These are phyloP conservation scores for Monilinia vaccinii-corymbosi DNA, from an alignment of 2,329 filamentous ascomycete species.

Conservation along the genomic window DNA sequence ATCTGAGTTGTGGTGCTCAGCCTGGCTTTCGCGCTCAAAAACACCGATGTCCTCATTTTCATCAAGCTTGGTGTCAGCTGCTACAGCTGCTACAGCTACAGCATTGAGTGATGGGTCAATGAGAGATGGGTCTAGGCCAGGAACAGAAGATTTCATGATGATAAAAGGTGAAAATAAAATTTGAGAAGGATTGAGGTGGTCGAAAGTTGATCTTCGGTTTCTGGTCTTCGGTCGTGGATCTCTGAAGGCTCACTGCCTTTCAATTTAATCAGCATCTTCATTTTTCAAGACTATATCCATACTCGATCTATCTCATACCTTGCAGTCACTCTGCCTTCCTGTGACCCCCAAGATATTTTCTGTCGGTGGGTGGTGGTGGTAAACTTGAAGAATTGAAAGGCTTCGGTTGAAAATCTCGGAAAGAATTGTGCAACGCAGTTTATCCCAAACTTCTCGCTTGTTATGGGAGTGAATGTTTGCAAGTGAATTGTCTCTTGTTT, in stretches of 20 bases:
- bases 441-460: neutral
- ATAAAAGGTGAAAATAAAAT: too few relatives aligned
- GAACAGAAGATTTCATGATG: neutral
- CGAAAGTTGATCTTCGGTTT: neutral
- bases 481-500: neutral
- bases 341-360: neutral
- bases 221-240: neutral
- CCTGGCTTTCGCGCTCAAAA: neutral
- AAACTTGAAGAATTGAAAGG: neutral
- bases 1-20: neutral
- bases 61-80: neutral
- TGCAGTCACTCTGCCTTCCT: neutral
- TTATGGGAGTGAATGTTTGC: neutral
- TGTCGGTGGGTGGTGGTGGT: neutral
- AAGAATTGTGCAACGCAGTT: neutral
- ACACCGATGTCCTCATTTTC: neutral
- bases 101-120: neutral
- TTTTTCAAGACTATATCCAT: neutral
- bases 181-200: neutral
- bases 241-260: neutral
- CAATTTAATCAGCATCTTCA: neutral
- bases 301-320: neutral
- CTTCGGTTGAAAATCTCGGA: neutral
- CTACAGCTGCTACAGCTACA: too few relatives aligned
- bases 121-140: neutral